Evolutionary conservation across 768 basidiomycete species (phyloP), one percentile per base, ranked within the genome.

Genomic region (Russula olivacea): DNA sequence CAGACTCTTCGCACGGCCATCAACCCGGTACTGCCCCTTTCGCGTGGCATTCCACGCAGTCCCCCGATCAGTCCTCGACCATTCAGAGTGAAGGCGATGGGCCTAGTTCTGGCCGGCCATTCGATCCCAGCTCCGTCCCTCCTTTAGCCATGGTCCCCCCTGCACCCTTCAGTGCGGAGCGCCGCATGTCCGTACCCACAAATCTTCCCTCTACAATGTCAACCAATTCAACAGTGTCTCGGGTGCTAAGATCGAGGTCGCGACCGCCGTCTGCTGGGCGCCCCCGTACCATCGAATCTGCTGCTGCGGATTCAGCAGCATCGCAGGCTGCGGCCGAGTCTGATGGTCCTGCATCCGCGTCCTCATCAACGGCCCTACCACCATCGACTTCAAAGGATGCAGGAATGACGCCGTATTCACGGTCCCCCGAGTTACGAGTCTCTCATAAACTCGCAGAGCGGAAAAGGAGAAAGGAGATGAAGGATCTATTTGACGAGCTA

Each of bases 381-480:
- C 66, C 77, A 48, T 53, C 53, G 2, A 15, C 15, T 8, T 10
- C n/a, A 25, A 68, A 59, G 55, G 67, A 68, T 0, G 1, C 32
- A 73, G 71, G 82, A 61, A 68, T 80, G 40, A 91, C 92, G 14
- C 95, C 95, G 5, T 99, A 98, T 74, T 94, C 94, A 58, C 88
- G 96, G 62, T 93, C 91, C 0, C 96, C 96, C 9, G 97, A 98
- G 74, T 79, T 99, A 48, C 83, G 95, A 58, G 86, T 98, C 36
- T 93, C 91, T 2, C 97, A 99, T 76, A 99, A 99, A 72, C 83
- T 99, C 34, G 97, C 97, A 2, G 97, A 99, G 76, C 80, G 97
- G 64, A 98, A 98, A 75, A 78, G 97, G 69, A 81, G 97, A 74
- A 98, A 96, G 76, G 97, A 99, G 76, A 99, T 99, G 97, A 97